Conservation (phyloP, 148 eudicot species). For the Polygonum aviculare region DNA sequence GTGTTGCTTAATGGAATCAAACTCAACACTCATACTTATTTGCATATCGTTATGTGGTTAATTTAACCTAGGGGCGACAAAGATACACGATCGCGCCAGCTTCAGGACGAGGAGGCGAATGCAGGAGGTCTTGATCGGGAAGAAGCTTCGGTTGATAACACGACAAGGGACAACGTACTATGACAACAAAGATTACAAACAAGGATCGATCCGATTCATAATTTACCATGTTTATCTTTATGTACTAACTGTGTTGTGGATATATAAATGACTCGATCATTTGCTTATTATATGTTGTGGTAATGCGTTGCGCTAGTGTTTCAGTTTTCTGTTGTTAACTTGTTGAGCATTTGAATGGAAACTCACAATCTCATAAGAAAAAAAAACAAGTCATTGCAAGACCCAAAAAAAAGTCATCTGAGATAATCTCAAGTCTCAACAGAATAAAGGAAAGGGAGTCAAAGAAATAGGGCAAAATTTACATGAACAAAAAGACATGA, state of each 20-base stretch:
- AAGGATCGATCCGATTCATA: background rate
- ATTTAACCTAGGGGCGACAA: background rate
- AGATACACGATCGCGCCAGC: background rate
- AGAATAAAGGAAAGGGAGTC: background rate
- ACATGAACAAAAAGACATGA: background rate
- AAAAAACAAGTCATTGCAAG: background rate
- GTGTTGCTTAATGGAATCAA: no score
- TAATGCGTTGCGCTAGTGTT: no score
- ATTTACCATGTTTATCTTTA: background rate
- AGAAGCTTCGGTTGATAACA: background rate
- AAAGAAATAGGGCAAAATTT: conserved; percentile 3
- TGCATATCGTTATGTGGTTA: no score
- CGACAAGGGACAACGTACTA: background rate
- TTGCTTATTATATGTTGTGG: background rate
- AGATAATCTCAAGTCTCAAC: background rate
- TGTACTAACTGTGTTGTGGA: background rate
- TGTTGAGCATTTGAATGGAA: background rate
- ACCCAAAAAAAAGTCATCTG: background rate
- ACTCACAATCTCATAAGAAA: background rate
- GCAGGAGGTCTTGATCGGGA: background rate
- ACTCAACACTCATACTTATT: no score
- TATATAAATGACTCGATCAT: background rate
- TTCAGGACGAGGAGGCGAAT: background rate
- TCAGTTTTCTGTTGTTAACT: background rate
- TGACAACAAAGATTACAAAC: background rate